Evolutionary conservation across 768 basidiomycete species (phyloP).

Genomic region (Pleurotus sapidus): DNA sequence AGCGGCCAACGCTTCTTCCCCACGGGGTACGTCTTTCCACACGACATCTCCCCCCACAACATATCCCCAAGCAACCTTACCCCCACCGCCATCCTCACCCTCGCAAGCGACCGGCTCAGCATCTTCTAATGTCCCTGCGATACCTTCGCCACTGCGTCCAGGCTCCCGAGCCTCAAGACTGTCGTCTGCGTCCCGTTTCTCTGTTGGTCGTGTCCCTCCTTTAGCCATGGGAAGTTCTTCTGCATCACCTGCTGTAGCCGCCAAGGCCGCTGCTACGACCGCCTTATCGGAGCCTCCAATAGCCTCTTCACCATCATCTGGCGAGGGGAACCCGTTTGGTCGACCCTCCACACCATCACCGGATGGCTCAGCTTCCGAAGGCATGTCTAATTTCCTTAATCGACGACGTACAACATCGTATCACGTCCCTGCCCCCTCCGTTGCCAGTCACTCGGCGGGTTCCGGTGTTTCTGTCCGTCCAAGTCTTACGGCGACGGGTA

Average conservation of each 20-base stretch:
- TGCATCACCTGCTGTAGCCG: constrained; percentile 33
- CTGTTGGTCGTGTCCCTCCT: constrained; percentile 57
- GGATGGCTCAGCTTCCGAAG: constrained; percentile 60
- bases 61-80: constrained; percentile 23
- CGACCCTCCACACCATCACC: constrained; percentile 52
- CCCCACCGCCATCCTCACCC: constrained; percentile 35
- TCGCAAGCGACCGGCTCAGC: constrained; percentile 29
- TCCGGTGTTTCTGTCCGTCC: constrained; percentile 25
- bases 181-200: constrained; percentile 69
- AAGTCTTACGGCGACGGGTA: constrained; percentile 41
- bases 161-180: constrained; percentile 70
- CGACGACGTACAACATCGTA: constrained; percentile 62
- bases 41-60: constrained; percentile 9
- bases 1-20: background rate
- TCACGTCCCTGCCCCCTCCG: constrained; percentile 50
- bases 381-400: constrained; percentile 43
- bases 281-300: constrained; percentile 58
- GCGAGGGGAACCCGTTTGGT: constrained; percentile 36
- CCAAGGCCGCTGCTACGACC: constrained; percentile 67
- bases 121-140: constrained; percentile 31
- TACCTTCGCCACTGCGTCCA: constrained; percentile 63
- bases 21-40: background rate
- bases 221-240: constrained; percentile 42
- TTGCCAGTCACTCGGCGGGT: constrained; percentile 24
- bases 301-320: constrained; percentile 42